Conservation (phyloP, 148 eudicot genomes). For the Linanthus parryae region DNA sequence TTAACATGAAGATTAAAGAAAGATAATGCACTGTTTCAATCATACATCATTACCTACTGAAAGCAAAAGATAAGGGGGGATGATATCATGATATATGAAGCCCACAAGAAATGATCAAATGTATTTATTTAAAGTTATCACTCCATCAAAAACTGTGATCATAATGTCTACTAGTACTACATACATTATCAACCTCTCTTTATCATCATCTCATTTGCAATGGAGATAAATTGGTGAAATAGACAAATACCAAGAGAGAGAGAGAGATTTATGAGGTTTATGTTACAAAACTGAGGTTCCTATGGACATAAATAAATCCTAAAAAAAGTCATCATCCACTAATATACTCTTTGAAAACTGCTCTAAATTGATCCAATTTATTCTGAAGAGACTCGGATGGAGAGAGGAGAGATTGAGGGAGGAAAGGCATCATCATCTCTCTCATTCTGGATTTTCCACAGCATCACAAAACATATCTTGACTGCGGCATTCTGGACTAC, state of each 20-base stretch:
- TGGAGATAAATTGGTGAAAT: neutral
- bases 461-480: conserved; percentile 72
- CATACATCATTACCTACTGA: conserved; percentile 8
- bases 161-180: neutral
- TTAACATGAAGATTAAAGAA: conserved; percentile 7
- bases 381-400: neutral
- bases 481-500: conserved; percentile 77
- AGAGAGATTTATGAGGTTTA: neutral
- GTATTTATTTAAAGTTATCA: neutral
- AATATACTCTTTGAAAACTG: no score
- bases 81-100: neutral
- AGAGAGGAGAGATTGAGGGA: conserved; percentile 1
- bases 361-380: no score
- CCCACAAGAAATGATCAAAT: neutral
- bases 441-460: conserved; percentile 22
- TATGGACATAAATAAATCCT: neutral
- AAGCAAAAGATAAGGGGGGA: conserved; percentile 1
- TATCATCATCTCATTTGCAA: neutral
- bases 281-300: neutral
- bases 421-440: neutral
- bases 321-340: neutral
- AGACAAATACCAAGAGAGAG: neutral
- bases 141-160: neutral
- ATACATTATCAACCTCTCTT: conserved; percentile 10
- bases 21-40: conserved; percentile 10